Percentiles rank a stretch among this genome's conserved stretches.
Evolutionary conservation across 805 yeast species (phyloP).

Genomic region (Blastobotrys peoriensis): DNA sequence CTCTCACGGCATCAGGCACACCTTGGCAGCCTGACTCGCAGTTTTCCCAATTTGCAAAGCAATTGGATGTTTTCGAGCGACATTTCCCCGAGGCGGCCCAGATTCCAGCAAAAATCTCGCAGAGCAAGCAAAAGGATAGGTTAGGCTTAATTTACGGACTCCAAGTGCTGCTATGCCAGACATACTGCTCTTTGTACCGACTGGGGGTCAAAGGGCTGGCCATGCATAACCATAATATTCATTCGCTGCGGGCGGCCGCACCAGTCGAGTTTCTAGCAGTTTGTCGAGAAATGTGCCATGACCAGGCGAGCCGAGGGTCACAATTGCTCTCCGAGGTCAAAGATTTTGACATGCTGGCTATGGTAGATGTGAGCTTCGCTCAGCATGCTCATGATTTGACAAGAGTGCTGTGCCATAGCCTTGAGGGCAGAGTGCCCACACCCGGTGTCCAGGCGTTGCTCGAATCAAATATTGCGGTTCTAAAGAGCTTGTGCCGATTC

Average conservation of each 20-base stretch:
- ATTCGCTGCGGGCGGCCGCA: slow-evolving; percentile 10
- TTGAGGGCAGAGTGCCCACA: neutral
- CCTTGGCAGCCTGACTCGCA: slow-evolving; percentile 13
- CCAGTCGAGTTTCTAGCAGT: slow-evolving; percentile 6
- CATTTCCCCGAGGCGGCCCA: slow-evolving; percentile 3
- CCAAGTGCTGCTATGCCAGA: slow-evolving; percentile 11
- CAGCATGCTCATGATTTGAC: slow-evolving; percentile 10
- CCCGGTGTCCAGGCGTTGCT: slow-evolving; percentile 2
- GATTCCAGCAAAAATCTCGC: slow-evolving; percentile 4
- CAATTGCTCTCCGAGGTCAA: slow-evolving; percentile 2
- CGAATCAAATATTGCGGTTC: slow-evolving; percentile 3
- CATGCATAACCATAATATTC: slow-evolving; percentile 9
- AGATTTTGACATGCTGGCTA: slow-evolving; percentile 1
- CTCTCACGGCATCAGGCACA: slow-evolving; percentile 5
- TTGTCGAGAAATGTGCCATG: slow-evolving; percentile 6
- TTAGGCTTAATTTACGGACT: slow-evolving; percentile 9
- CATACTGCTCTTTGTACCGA: slow-evolving; percentile 8
- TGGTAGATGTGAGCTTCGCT: slow-evolving; percentile 11
- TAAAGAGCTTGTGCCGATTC: slow-evolving; percentile 2
- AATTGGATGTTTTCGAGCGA: slow-evolving; percentile 7
- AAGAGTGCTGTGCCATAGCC: slow-evolving; percentile 3
- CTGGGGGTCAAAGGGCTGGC: slow-evolving; percentile 10
- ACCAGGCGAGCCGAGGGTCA: slow-evolving; percentile 3
- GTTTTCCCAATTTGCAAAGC: slow-evolving; percentile 7
- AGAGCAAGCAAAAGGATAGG: slow-evolving; percentile 2